Evolutionary conservation across 2,329 filamentous ascomycete genomes (phyloP), one percentile per base, ranked within the genome.

Genomic region (Fusarium transvaalense): DNA sequence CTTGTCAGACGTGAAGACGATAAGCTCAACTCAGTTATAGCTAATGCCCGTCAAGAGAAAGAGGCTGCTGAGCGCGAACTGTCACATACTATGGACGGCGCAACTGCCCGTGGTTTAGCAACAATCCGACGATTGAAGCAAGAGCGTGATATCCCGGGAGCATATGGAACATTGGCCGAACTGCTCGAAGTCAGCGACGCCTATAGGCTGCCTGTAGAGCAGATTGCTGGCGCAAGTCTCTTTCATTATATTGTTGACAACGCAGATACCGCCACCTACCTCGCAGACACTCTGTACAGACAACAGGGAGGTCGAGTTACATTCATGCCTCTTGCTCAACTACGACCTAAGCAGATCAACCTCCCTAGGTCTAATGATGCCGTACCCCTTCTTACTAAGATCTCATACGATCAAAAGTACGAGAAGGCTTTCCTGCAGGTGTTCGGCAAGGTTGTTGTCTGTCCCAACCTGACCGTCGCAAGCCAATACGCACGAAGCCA

Each of bases 181-280:
- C 86, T 99, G n/a, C 89, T 98, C 73, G 89, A 94, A 56, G 93
- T 97, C 48, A 88, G 85, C 60, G 93, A 97, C 54, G 87, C 89
- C 54, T 98, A 97, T 80, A 89, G 94, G 64, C 89, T 94, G 13
- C 93, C 96, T 3, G 91, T 97, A 12, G 96, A 99, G 80, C 93
- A 97, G 72, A 96, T 94, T 52, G 96, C 95, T 4, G 96, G 96
- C 19, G 91, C 90, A 67, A 97, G 93, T 77, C 85, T 99, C 10
- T 99, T 99, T 81, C 93, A 99, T 79, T 97, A 97, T 71, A 90
- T 99, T 13, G 95, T 98, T 42, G 95, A 99, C 77, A 95, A 91
- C 50, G 93, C 97, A 64, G 89, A 92, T 39, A 97, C 94, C 1
- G 94, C 94, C 1, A 93, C 92, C 2, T 88, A 89, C 71, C 87